A percentile compares a stretch with the other conserved stretches of the same genome.
Conservation (phyloP, 371 early-diverging fungal genomes). For the Nematocida parisii region DNA sequence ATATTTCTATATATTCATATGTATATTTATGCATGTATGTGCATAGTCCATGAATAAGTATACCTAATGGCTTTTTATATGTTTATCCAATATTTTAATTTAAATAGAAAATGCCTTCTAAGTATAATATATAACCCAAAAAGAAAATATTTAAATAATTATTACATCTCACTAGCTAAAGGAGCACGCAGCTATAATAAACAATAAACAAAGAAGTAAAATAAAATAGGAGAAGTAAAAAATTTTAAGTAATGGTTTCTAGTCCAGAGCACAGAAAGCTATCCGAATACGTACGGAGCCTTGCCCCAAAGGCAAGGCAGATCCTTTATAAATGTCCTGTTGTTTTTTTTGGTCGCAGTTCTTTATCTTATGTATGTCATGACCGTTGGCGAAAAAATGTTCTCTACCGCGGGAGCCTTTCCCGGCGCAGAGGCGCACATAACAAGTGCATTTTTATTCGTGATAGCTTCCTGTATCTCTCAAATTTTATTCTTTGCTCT, state of each 20-base stretch:
- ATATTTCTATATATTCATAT: too few species aligned
- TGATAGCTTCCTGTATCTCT: conserved; percentile 11
- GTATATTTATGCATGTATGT: too few species aligned
- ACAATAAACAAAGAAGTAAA: too few species aligned
- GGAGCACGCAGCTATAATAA: too few species aligned
- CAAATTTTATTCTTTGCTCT: conserved; percentile 34
- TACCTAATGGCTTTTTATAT: too few species aligned
- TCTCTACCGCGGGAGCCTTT: neutral
- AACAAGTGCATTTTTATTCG: conserved; percentile 30
- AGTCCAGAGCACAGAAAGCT: neutral
- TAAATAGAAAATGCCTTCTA: too few species aligned
- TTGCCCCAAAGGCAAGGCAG: neutral
- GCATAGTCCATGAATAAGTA: too few species aligned
- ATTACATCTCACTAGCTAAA: too few species aligned
- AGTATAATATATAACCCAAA: too few species aligned
- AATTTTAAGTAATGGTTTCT: conserved; percentile 17
- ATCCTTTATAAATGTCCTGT: conserved; percentile 31
- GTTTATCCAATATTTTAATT: too few species aligned
- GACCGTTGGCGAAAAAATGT: conserved; percentile 50
- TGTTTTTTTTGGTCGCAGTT: conserved; percentile 42
- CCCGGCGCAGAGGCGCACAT: neutral
- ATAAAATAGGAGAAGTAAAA: conserved; percentile 12
- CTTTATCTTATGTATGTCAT: conserved; percentile 57
- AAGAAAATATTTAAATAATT: too few species aligned
- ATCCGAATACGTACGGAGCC: neutral